Conservation (phyloP, 371 early-diverging fungal species). For the Aphelidium insulamus region DNA sequence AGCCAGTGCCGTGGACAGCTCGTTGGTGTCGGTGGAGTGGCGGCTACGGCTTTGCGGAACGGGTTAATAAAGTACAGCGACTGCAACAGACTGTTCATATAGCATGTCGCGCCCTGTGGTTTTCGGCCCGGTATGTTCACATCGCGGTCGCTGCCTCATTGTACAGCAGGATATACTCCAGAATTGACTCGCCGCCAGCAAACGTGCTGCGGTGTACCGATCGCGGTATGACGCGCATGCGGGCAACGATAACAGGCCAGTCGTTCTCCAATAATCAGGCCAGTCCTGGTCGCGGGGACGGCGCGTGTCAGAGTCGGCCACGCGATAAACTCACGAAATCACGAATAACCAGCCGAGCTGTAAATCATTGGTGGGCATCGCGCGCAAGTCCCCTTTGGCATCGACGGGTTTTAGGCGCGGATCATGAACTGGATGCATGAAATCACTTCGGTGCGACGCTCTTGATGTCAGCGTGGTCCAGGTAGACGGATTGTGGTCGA, state of each 20-base stretch:
- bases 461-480: conserved; percentile 54
- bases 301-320: conserved; percentile 20
- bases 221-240: conserved; percentile 57
- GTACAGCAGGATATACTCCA: conserved; percentile 9
- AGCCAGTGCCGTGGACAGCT: conserved; percentile 58
- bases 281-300: conserved; percentile 20
- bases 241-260: conserved; percentile 38
- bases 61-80: conserved; percentile 86
- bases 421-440: conserved; percentile 70
- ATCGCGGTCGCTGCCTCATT: conserved; percentile 66
- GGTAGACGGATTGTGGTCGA: conserved; percentile 45
- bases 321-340: conserved; percentile 45
- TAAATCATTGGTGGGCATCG: conserved; percentile 64
- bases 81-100: conserved; percentile 97
- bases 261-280: conserved; percentile 43
- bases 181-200: conserved; percentile 23
- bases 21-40: conserved; percentile 72
- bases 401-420: conserved; percentile 52
- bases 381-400: conserved; percentile 13
- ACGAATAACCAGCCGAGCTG: conserved; percentile 90
- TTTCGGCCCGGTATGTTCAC: conserved; percentile 82
- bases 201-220: conserved; percentile 82
- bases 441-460: conserved; percentile 40
- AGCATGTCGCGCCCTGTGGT: conserved; percentile 99
- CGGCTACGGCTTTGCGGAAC: conserved; percentile 75